Base-by-base conservation (phyloP, 805 yeast species). In the Candida parachauliodes region DNA sequence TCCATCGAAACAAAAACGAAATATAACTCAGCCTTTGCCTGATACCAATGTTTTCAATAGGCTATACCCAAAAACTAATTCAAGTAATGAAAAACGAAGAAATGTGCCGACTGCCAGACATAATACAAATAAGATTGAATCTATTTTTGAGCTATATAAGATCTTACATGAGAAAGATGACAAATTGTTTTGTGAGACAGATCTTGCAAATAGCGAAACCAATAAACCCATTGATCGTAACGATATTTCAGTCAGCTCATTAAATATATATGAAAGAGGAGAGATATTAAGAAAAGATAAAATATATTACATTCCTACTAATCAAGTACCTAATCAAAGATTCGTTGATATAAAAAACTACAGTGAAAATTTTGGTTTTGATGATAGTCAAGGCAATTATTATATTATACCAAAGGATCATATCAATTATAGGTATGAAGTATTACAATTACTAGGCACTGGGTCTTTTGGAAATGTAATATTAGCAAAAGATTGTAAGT, bases 381-480 rank as follows among this genome's bases (percentile, higher is more conserved):
- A 85, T 52, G 93, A 86, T 51, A 55, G 57, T 8, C 60, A 73
- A 9, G 83, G 86, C 3, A 83, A 85, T 50, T 81, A 83, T 49
- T 61, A 64, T 5, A 65, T 76, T 1, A 49, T 65, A 0, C 52
- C 55, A 1, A 77, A 81, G 8, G 95, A 86, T 52, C 96, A 87
- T 46, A 74, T 87, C 29, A 81, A 81, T 37, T 87, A 79, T 55
- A 60, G 94, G 20, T 88, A 81, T 52, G 79, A 83, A 46, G 77
- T 86, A 3, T 36, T 74, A 15, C 57, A 66, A 2, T 57, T 67
- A 1, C 66, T 87, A 8, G 96, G 96, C 0, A 76, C 73, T 34
- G 96, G 96, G 6, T 79, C 89, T 29, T 87, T 87, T 64, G 96
- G 96, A 0, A 78, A 77, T 36, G 96, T 88, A 1, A 62, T 83